Base-by-base conservation (phyloP, 805 yeast species). In the Pichia nakasei region DNA sequence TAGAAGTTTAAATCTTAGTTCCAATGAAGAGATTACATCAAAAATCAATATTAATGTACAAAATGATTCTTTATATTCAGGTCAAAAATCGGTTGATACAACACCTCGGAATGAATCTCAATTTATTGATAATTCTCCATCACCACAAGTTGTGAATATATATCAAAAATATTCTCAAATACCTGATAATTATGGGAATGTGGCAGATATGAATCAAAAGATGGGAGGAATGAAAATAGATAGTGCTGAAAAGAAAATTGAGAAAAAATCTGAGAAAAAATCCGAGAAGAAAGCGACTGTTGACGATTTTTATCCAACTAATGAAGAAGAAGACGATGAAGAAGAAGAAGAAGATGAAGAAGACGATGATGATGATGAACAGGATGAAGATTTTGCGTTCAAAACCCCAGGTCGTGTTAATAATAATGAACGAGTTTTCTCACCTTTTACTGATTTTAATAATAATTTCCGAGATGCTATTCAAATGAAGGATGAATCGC, bases 381-480 rank as follows among this genome's bases (percentile, higher is more conserved):
- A 37, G 4, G 42, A 44, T 22, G 46, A 39, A 39, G 41, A 42
- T n/a, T 41, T 35, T 37, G 38, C 43, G 35, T 49, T 48, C 12
- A 36, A 38, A 12, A 19, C 31, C 5, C 46, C 48, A 9, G 46
- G 48, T 18, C 37, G 22, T 3, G 18, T 4, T 19, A 9, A 36
- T 19, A 22, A 9, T 2, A 36, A 39, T 11, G 50, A 51, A 18
- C 45, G 66, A 36, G 53, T 52, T 9, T 39, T 63, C 22, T 65
- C 69, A 1, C 68, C 69, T 35, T 63, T 61, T 47, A 54, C 66
- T 3, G 65, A 57, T 22, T 64, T 63, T 53, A 58, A 63, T 41
- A 51, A 52, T 12, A 56, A 61, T 32, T 59, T 55, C 44, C 55
- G 53, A 19, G 52, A 51, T 22, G 52, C 65, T 2, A 53, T 62